Base-by-base conservation (phyloP, 208 protist species). In the Entamoeba invadens region DNA sequence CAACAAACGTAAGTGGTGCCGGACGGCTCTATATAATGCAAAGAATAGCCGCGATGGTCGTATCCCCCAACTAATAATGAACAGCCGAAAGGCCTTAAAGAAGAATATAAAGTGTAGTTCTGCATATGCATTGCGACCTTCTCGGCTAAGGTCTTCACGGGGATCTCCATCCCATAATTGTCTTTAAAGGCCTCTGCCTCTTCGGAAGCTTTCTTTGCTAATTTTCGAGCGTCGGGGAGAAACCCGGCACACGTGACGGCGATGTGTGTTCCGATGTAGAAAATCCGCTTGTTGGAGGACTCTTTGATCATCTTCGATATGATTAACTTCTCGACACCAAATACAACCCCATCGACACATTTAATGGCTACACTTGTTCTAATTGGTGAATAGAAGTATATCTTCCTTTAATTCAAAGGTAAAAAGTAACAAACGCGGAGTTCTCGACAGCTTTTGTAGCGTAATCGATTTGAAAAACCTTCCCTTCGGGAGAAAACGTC, bases 391-490 rank as follows among this genome's bases (percentile, higher is more conserved):
- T 46, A 93, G 42, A 14, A 46, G 35, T 44, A n/a, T 10, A 6
- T 42, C 14, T 4, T 44, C n/a, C n/a, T n/a, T n/a, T n/a, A n/a
- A n/a, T n/a, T n/a, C n/a, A n/a, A n/a, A n/a, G n/a, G 21, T 25
- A 46, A 44, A 87, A 12, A 25, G 5, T 14, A 44, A 31, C 45
- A 46, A 94, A 95, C n/a, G 97, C 98, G 96, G 97, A 98, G 95
- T 98, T 99, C 93, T 99, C 98, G 35, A 99, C 98, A 2, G 98
- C 98, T 96, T 99, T 99, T 94, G 95, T 95, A 14, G 99, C 99
- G 95, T 99, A 99, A 95, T 99, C 98, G 45, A 99, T 97, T 96
- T 99, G 99, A 96, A 99, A 99, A 3, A 99, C 98, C 46, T 98
- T 97, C 0, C 99, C 99, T 94, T 99, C 98, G 16, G 98, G 98